These are phyloP conservation scores for Aspergillus heteromorphus DNA, from an alignment of 495 filamentous ascomycete genomes.

Conservation along the genomic window DNA sequence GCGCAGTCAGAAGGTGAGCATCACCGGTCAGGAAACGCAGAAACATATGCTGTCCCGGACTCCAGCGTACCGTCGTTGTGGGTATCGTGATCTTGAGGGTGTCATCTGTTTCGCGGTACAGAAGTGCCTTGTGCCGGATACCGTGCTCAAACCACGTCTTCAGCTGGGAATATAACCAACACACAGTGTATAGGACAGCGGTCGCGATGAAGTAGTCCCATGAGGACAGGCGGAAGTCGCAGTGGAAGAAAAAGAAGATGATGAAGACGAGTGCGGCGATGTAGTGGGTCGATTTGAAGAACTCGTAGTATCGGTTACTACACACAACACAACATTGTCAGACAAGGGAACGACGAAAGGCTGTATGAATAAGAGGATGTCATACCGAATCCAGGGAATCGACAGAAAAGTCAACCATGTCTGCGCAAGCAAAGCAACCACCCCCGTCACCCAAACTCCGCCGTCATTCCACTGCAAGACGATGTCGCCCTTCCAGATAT, in stretches of 20 bases:
- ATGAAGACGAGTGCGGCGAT: slow-evolving; percentile 47
- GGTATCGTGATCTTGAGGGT: slow-evolving; percentile 38
- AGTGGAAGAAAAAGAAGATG: slow-evolving; percentile 55
- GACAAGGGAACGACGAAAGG: slow-evolving; percentile 40
- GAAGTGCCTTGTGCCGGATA: slow-evolving; percentile 33
- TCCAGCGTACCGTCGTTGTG: slow-evolving; percentile 31
- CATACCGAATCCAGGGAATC: slow-evolving; percentile 38
- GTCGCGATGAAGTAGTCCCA: slow-evolving; percentile 61
- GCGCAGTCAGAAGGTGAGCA: slow-evolving; percentile 28
- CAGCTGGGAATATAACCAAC: slow-evolving; percentile 36
- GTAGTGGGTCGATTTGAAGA: slow-evolving; percentile 54
- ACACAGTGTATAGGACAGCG: slow-evolving; percentile 41
- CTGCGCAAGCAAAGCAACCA: slow-evolving; percentile 44
- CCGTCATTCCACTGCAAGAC: too few relatives aligned
- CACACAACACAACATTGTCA: background rate
- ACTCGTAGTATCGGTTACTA: slow-evolving; percentile 53
- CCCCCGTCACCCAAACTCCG: slow-evolving; percentile 17
- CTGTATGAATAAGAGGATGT: slow-evolving; percentile 53
- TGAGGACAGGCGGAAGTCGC: slow-evolving; percentile 49
- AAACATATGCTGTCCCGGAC: slow-evolving; percentile 40
- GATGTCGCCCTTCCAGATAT: too few relatives aligned
- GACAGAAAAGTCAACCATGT: slow-evolving; percentile 48
- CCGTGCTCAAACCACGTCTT: slow-evolving; percentile 41
- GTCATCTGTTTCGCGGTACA: slow-evolving; percentile 29
- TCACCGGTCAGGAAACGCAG: slow-evolving; percentile 33